Percentiles rank a stretch among this genome's conserved stretches.
Conservation (phyloP, 1,284 basidiomycete genomes). For the Trichosporon sp. region DNA sequence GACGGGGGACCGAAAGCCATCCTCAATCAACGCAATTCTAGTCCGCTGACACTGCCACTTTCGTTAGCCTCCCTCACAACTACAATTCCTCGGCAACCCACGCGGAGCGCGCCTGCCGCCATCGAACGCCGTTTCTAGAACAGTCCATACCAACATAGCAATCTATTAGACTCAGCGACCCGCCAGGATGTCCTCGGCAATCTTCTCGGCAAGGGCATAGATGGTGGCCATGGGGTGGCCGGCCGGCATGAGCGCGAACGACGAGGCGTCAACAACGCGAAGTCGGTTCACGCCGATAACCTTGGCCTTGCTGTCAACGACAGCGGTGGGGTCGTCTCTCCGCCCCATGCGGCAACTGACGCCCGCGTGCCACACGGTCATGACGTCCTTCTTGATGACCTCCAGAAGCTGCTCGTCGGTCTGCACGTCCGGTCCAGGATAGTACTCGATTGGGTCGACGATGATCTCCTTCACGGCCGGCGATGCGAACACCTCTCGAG, state of each 20-base stretch:
- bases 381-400: neutral
- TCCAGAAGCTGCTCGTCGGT: slow-evolving; percentile 3
- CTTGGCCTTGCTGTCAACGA: slow-evolving; percentile 3
- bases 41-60: too few species aligned
- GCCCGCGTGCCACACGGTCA: slow-evolving; percentile 6
- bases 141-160: too few species aligned
- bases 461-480: neutral
- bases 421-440: neutral
- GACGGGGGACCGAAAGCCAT: too few species aligned
- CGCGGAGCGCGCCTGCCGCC: too few species aligned
- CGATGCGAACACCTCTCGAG: neutral
- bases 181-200: slow-evolving; percentile 1
- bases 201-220: slow-evolving; percentile 8
- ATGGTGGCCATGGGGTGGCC: slow-evolving; percentile 4
- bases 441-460: neutral
- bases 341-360: slow-evolving; percentile 7
- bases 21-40: too few species aligned
- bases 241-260: slow-evolving; percentile 5
- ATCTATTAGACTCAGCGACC: neutral
- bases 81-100: too few species aligned
- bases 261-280: slow-evolving; percentile 7
- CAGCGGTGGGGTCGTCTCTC: slow-evolving; percentile 4
- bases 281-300: slow-evolving; percentile 5
- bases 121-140: too few species aligned
- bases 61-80: too few species aligned